Percentiles rank a stretch among this genome's conserved stretches.
Conservation (phyloP, 305 asterid species). For the Fraxinus paxiana region DNA sequence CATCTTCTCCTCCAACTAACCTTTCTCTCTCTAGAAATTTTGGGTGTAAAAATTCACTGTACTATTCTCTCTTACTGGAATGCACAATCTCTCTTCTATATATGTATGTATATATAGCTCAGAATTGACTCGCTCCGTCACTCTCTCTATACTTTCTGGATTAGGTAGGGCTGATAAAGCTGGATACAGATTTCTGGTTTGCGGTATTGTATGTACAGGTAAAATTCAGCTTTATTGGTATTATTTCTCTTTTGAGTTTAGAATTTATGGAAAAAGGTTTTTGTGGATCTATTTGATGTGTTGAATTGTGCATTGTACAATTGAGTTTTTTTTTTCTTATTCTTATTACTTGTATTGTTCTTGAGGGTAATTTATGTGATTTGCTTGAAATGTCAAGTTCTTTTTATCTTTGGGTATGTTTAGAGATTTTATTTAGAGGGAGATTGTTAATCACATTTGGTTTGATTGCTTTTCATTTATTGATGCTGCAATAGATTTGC, state of each 20-base stretch:
- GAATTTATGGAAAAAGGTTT: conserved; percentile 16
- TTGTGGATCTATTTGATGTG: conserved; percentile 29
- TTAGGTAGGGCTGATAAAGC: conserved; percentile 21
- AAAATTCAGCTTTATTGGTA: conserved; percentile 1
- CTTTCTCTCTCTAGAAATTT: conserved; percentile 39
- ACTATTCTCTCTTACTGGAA: background rate
- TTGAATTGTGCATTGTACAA: conserved; percentile 16
- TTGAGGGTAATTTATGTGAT: background rate
- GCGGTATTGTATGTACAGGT: conserved; percentile 26
- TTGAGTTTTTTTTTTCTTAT: conserved; percentile 6
- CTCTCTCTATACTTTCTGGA: conserved; percentile 20
- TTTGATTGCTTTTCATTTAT: conserved; percentile 18
- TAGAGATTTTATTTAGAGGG: conserved; percentile 11
- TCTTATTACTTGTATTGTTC: background rate
- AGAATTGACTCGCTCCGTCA: background rate
- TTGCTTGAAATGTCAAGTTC: conserved; percentile 15
- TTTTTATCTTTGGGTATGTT: conserved; percentile 20
- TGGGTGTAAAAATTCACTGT: conserved; percentile 27
- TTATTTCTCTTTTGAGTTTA: conserved; percentile 22
- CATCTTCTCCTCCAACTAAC: conserved; percentile 35
- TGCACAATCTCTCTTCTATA: conserved; percentile 14
- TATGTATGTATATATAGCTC: conserved; percentile 4
- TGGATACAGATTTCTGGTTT: background rate
- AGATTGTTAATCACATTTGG: conserved; percentile 15
- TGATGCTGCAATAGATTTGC: background rate